Base-by-base conservation (phyloP, 768 basidiomycete genomes). In the Tricholomella constricta region DNA sequence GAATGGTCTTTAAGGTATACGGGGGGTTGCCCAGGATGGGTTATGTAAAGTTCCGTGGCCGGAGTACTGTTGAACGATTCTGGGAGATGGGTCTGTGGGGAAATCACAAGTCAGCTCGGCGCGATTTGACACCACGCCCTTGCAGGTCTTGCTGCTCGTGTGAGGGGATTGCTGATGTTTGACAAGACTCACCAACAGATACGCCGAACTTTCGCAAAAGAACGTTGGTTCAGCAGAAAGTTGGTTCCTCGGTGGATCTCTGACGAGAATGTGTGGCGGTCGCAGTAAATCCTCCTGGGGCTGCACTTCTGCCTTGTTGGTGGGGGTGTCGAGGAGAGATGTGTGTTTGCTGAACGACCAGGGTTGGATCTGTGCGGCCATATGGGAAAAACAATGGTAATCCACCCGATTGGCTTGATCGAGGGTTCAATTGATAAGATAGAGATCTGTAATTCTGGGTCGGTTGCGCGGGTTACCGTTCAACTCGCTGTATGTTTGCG, bases 241-340 rank as follows among this genome's bases (percentile, higher is more conserved):
- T 12, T 59, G 62, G 46, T 67, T 62, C 46, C 67, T 62, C 5
- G 69, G 68, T 20, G 71, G 66, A 51, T 69, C 63, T 57, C 69
- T 62, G 29, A 72, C 67, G 20, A 67, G 44, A 38, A 66, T 51
- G 31, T 47, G 48, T 17, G 48, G 46, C 23, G 25, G 51, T 10
- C 29, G 52, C 50, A 49, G 31, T 34, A 41, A 48, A 48, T 37
- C 51, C 12, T 32, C 51, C 36, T 43, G 46, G 32, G 44, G 35
- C 17, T 52, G 31, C 29, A 38, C 47, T 43, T 53, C 46, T 44
- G 49, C 40, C 29, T 51, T 37, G 26, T 26, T 43, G 37, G 43
- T 54, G 45, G 46, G 54, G 27, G 27, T 26, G 51, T 55, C 43
- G 52, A 58, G 52, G 52, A 56, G 48, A 57, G 51, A 51, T 36